Conservation (phyloP, 768 basidiomycete species). For the Suillus hirtellus region DNA sequence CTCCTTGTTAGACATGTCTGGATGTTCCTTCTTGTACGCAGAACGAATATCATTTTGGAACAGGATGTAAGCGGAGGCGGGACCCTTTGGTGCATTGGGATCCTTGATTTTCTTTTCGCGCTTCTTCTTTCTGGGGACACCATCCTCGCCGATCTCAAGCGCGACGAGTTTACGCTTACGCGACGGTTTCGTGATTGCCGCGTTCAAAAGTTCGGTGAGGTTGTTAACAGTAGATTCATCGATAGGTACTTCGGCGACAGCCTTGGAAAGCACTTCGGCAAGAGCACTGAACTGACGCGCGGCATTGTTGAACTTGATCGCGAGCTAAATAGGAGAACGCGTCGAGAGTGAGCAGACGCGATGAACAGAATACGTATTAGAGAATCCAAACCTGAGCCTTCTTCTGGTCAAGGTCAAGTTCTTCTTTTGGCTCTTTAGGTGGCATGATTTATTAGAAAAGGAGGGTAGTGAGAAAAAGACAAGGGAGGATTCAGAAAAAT, state of each 20-base stretch:
- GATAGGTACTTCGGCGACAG: slow-evolving; percentile 41
- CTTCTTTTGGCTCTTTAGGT: slow-evolving; percentile 29
- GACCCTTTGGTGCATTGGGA: slow-evolving; percentile 93
- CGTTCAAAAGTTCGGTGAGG: slow-evolving; percentile 29
- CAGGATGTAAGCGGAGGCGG: slow-evolving; percentile 88
- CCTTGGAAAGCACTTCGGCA: slow-evolving; percentile 59
- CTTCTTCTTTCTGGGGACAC: slow-evolving; percentile 35
- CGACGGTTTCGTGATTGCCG: slow-evolving; percentile 30
- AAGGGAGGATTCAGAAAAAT: slow-evolving; percentile 43
- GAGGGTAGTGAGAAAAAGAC: slow-evolving; percentile 25
- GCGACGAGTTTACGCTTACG: slow-evolving; percentile 54
- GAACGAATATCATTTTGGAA: slow-evolving; percentile 92
- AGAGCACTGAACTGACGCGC: slow-evolving; percentile 64
- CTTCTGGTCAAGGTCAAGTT: slow-evolving; percentile 27
- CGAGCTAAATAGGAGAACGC: slow-evolving; percentile 46
- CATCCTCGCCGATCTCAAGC: slow-evolving; percentile 38
- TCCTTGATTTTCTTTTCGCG: slow-evolving; percentile 71
- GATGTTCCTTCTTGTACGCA: slow-evolving; percentile 64
- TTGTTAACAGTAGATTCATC: slow-evolving; percentile 26
- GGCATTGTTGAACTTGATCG: slow-evolving; percentile 51
- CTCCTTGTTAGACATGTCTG: slow-evolving; percentile 67
- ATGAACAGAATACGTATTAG: slow-evolving; percentile 9
- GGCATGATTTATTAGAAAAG: slow-evolving; percentile 25
- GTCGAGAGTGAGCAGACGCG: slow-evolving; percentile 17
- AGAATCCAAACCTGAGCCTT: slow-evolving; percentile 31